These are phyloP conservation scores for Nicotiana noctiflora DNA, from an alignment of 257 asterid species.

Conservation along the genomic window DNA sequence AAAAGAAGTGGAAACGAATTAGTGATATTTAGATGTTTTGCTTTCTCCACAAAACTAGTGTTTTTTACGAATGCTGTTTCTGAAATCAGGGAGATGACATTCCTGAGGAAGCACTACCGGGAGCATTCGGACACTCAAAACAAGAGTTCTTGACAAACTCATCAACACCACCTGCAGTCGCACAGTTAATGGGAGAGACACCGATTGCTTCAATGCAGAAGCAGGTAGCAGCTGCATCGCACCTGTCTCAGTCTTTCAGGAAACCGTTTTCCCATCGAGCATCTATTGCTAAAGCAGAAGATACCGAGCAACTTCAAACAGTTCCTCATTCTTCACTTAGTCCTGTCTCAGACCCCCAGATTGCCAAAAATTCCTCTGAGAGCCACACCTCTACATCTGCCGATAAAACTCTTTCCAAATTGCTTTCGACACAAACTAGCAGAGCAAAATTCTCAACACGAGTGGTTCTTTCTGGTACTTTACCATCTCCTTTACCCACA, in stretches of 20 bases:
- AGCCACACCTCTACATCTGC: conserved; percentile 5
- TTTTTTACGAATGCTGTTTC: not conserved
- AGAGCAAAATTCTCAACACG: not conserved
- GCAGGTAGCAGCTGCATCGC: conserved; percentile 28
- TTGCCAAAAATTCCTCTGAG: not conserved
- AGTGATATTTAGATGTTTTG: not conserved
- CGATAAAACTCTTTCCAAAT: conserved; percentile 6
- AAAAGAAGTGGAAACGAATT: not conserved
- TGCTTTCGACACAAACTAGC: not conserved
- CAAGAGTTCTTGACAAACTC: conserved; percentile 12
- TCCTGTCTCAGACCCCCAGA: conserved; percentile 6
- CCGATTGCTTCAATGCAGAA: not conserved
- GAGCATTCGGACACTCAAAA: conserved; percentile 37
- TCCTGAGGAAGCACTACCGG: conserved; percentile 67
- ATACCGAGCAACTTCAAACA: conserved; percentile 10
- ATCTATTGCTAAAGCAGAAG: conserved; percentile 8
- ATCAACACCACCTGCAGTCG: conserved; percentile 5
- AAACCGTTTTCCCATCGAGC: conserved; percentile 33
- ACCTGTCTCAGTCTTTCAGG: conserved; percentile 49
- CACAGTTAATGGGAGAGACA: not conserved
- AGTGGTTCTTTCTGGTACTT: not conserved
- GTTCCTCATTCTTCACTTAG: conserved; percentile 10
- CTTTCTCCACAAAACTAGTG: not conserved
- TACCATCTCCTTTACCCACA: conserved; percentile 18
- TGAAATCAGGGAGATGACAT: conserved; percentile 68